Evolutionary conservation across 352 stramenopile species (phyloP).

Genomic region (Globisporangium barbulae): DNA sequence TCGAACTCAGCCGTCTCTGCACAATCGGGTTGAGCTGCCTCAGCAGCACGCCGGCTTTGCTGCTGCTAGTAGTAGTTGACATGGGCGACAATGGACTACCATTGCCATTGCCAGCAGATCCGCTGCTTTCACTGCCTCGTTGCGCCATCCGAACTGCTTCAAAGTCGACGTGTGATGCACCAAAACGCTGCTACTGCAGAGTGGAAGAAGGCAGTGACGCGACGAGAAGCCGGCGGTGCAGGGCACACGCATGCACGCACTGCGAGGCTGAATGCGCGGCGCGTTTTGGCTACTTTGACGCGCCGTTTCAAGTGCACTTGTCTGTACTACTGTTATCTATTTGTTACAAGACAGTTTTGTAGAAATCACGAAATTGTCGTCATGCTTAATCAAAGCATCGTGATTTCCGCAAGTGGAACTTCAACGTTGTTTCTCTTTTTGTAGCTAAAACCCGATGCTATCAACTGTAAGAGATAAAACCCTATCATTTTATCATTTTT

Average conservation of each 20-base stretch:
- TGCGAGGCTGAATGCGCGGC: neutral
- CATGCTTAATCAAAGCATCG: no score
- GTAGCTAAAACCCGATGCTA: no score
- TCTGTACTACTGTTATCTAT: no score
- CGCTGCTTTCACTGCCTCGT: neutral
- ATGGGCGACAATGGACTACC: neutral
- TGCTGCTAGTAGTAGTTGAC: neutral
- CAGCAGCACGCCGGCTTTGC: neutral
- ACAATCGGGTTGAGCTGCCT: conserved; percentile 9
- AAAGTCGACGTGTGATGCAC: conserved; percentile 1
- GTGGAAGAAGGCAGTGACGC: neutral
- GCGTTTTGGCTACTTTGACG: no score
- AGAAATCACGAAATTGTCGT: neutral
- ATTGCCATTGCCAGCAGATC: neutral
- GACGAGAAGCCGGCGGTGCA: neutral
- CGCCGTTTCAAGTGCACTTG: no score
- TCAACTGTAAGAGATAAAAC: no score
- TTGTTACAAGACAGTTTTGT: no score
- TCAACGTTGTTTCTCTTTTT: no score
- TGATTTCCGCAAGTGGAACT: no score
- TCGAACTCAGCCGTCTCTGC: conserved; percentile 1
- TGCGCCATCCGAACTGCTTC: conserved; percentile 4
- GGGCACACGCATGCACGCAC: neutral
- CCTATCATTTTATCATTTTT: no score
- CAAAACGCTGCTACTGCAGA: neutral